Percentiles rank a stretch among this genome's conserved stretches.
Evolutionary conservation across 2,329 filamentous ascomycete species (phyloP).

Genomic region (Sphaerulina populicola): DNA sequence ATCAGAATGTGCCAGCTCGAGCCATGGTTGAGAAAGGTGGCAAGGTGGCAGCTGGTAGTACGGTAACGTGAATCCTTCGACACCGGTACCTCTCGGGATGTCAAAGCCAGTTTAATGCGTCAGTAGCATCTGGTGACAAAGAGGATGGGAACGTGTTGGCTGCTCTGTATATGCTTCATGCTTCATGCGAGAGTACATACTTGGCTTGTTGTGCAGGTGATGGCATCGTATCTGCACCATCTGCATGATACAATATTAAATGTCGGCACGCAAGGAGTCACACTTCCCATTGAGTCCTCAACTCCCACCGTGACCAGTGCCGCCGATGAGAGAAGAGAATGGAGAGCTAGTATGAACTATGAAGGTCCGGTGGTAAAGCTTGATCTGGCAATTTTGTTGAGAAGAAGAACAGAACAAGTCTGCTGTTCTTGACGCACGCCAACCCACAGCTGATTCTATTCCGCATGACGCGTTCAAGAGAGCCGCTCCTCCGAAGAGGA

Average conservation of each 20-base stretch:
- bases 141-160: too few relatives aligned
- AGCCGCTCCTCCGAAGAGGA: constrained; percentile 27
- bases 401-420: constrained; percentile 7
- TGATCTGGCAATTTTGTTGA: constrained; percentile 21
- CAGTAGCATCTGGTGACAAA: too few relatives aligned
- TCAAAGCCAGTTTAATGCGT: too few relatives aligned
- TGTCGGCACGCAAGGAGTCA: constrained; percentile 31
- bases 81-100: too few relatives aligned
- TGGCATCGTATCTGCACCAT: not conserved
- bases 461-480: constrained; percentile 27
- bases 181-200: not conserved
- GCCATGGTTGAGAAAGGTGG: too few relatives aligned
- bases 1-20: too few relatives aligned
- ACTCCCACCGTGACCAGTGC: constrained; percentile 4
- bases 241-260: not conserved
- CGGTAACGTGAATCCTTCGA: too few relatives aligned
- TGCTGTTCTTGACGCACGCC: constrained; percentile 15
- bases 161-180: too few relatives aligned
- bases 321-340: constrained; percentile 6
- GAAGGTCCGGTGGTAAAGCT: constrained; percentile 28
- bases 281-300: constrained; percentile 22
- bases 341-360: constrained; percentile 29
- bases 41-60: too few relatives aligned
- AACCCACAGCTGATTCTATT: constrained; percentile 26
- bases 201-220: not conserved